phyloP scores from a whole-genome alignment of 179 eudicot genomes.

The Beta lomatogona region DNA sequence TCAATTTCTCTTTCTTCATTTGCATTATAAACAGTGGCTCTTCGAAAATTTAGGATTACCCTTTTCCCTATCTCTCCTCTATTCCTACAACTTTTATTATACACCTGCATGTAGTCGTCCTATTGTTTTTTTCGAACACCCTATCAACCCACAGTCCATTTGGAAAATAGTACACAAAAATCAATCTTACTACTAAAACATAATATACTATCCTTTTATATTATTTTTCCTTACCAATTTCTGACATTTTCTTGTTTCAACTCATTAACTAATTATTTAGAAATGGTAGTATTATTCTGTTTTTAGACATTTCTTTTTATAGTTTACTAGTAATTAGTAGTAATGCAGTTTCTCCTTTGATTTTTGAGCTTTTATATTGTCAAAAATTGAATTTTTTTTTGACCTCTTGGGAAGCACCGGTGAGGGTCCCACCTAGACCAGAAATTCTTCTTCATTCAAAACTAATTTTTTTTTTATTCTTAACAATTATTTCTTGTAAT shows the following conservation, averaged over 20 bases:
- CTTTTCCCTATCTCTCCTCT: background rate
- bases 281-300: background rate
- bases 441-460: background rate
- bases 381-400: background rate
- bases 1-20: background rate
- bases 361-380: background rate
- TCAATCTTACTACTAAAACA: too few species aligned
- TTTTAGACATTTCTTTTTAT: background rate
- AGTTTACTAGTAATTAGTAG: background rate
- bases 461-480: background rate
- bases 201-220: too few species aligned
- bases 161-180: too few species aligned
- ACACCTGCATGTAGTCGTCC: too few species aligned
- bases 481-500: background rate
- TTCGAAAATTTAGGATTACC: background rate
- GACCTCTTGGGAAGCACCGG: background rate
- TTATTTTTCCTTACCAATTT: too few species aligned
- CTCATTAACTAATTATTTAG: background rate
- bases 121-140: too few species aligned
- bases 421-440: constrained; percentile 15
- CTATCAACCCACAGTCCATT: background rate
- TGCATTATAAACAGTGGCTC: background rate
- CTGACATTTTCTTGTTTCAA: too few species aligned
- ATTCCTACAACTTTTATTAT: too few species aligned
- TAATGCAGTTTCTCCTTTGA: background rate